A percentile compares a stretch with the other conserved stretches of the same genome.
Evolutionary conservation across 768 basidiomycete genomes (phyloP).

Genomic region (Mycena olivaceomarginata): DNA sequence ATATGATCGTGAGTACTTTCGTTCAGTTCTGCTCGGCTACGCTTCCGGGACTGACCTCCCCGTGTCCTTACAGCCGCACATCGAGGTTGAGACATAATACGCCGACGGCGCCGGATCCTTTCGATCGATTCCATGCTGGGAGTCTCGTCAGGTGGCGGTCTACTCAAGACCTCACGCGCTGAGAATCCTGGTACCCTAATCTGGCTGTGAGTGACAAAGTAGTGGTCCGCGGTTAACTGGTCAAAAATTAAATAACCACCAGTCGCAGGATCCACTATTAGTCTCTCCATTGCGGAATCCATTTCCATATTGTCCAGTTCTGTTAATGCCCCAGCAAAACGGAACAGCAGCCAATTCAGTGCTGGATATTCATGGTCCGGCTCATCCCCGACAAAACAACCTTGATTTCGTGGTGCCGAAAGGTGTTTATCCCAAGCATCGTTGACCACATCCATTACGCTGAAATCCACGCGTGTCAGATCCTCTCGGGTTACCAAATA

Average conservation of each 20-base stretch:
- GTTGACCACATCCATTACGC: slow-evolving; percentile 21
- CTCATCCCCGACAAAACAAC: not conserved
- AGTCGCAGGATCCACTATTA: not conserved
- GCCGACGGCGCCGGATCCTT: not conserved
- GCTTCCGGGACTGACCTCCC: not conserved
- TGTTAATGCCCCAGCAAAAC: slow-evolving; percentile 4
- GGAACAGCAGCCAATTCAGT: slow-evolving; percentile 17
- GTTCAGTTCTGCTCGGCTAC: not conserved
- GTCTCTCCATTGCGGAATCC: not conserved
- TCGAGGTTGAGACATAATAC: not conserved
- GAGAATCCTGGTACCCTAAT: slow-evolving; percentile 6
- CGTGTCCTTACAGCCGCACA: not conserved
- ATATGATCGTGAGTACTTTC: not conserved
- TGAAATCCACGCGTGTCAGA: not conserved
- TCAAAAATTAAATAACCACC: slow-evolving; percentile 32
- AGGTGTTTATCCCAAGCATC: slow-evolving; percentile 8
- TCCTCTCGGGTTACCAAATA: slow-evolving; percentile 23
- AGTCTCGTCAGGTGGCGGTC: slow-evolving; percentile 8
- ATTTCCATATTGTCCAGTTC: not conserved
- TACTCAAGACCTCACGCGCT: not conserved
- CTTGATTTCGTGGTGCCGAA: not conserved
- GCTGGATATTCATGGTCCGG: slow-evolving; percentile 28
- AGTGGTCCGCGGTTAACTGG: slow-evolving; percentile 18
- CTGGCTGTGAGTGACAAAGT: slow-evolving; percentile 22
- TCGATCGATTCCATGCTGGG: slow-evolving; percentile 15